Conservation (phyloP, 2,329 filamentous ascomycete genomes). For the Xylaria arbuscula region DNA sequence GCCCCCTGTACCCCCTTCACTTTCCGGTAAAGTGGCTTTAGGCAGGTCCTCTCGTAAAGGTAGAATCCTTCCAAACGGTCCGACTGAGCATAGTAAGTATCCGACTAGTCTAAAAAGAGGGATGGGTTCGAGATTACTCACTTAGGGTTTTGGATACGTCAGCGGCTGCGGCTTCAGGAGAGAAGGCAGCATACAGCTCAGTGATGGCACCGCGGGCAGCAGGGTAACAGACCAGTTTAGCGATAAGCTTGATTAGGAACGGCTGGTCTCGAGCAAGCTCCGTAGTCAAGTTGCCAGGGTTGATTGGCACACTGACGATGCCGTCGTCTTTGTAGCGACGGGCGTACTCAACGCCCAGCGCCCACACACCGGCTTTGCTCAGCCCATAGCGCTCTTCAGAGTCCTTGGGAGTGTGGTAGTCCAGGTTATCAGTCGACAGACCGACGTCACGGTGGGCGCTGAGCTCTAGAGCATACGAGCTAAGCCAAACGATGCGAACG, state of each 20-base stretch:
- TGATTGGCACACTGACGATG: constrained; percentile 5
- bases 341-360: background rate
- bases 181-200: background rate
- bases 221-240: background rate
- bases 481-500: constrained; percentile 1
- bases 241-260: background rate
- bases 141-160: constrained; percentile 1
- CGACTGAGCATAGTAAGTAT: constrained; percentile 7
- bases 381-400: background rate
- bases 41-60: constrained; percentile 4
- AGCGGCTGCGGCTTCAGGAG: background rate
- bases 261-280: constrained; percentile 1
- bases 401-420: background rate
- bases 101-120: background rate
- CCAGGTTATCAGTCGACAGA: background rate
- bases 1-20: constrained; percentile 1
- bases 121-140: background rate
- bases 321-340: constrained; percentile 5
- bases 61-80: background rate
- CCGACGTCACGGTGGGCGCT: background rate
- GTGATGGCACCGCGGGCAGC: constrained; percentile 1
- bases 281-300: background rate
- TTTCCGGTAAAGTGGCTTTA: constrained; percentile 1
- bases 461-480: background rate
- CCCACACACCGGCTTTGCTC: background rate